Evolutionary conservation across 108 stramenopile genomes (phyloP).

Genomic region (Cyclostephanos invisitatus): DNA sequence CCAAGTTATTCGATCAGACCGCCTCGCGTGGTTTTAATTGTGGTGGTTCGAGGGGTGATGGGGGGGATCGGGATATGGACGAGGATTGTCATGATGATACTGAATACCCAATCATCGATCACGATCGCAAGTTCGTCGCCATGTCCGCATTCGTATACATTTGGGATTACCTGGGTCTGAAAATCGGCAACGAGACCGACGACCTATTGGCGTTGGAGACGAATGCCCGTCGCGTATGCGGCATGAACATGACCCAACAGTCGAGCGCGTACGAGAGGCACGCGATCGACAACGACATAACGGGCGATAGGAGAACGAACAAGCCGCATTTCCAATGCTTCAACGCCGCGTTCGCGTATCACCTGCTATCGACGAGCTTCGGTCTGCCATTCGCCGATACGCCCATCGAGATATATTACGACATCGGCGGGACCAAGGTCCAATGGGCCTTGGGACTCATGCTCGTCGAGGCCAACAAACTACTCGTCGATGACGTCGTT

Average conservation of each 20-base stretch:
- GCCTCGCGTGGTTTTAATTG: slow-evolving; percentile 47
- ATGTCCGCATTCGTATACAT: slow-evolving; percentile 58
- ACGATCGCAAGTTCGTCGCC: slow-evolving; percentile 60
- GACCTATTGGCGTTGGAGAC: slow-evolving; percentile 51
- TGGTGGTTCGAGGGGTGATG: background rate
- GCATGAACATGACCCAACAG: slow-evolving; percentile 53
- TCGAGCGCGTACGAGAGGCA: slow-evolving; percentile 37
- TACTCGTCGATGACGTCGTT: background rate
- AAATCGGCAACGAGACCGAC: slow-evolving; percentile 51
- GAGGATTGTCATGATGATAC: background rate
- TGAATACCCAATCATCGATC: slow-evolving; percentile 43
- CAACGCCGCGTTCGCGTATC: slow-evolving; percentile 72
- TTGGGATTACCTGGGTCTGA: slow-evolving; percentile 69
- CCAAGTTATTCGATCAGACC: slow-evolving; percentile 55
- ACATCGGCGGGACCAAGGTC: slow-evolving; percentile 78
- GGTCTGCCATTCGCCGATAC: slow-evolving; percentile 53
- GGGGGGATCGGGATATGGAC: background rate
- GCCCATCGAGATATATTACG: slow-evolving; percentile 45
- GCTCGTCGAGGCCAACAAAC: slow-evolving; percentile 90
- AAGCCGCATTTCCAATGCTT: slow-evolving; percentile 66
- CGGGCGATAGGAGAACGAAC: slow-evolving; percentile 36
- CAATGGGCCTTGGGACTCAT: slow-evolving; percentile 93
- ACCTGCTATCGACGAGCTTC: slow-evolving; percentile 77
- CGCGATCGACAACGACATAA: slow-evolving; percentile 16
- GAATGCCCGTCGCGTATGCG: slow-evolving; percentile 61